Base-by-base conservation (phyloP, 108 stramenopile genomes). In the Pseudonitzschia delicatissima region DNA sequence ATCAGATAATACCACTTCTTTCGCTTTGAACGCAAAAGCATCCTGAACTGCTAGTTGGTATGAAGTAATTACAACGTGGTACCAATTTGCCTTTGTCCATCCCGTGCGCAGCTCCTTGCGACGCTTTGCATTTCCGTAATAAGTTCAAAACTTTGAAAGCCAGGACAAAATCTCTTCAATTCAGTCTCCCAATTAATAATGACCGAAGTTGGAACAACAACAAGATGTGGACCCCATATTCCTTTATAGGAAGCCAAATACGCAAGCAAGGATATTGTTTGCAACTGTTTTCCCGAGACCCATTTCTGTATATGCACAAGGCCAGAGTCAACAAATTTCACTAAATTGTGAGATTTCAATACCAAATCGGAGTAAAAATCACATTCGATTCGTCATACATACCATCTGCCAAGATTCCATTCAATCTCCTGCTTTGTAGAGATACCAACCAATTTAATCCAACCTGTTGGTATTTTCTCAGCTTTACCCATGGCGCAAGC, bases 391-490 rank as follows among this genome's bases (percentile, higher is more conserved):
- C 44, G n/a, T 18, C 44, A 17, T 8, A 61, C 78, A 29, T 97
- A 77, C 97, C 98, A 82, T 98, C 98, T 1, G 98, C 98, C n/a
- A 99, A 81, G 60, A 99, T 99, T 1, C 97, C 97, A 74, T 99
- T 99, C 52, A 99, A 81, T 15, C 95, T 84, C 15, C 97, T 77
- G 29, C 94, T 86, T 48, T 96, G 95, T 39, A 96, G 77, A 6
- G 96, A 96, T 31, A 96, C 95, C 12, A 99, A 81, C 98, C 98
- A 99, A 66, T 96, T 94, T 51, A 99, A 76, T 1, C 98, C 97
- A 53, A 81, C 69, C 32, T 97, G 95, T 87, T 99, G 98, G 71
- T 99, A 99, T 61, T 81, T 80, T 40, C 98, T 77, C 45, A 99
- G 75, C 66, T 94, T 91, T 5, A 94, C 87, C 87, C 87, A 89